phyloP scores from a whole-genome alignment of 148 eudicot genomes.

The Arbutus unedo region DNA sequence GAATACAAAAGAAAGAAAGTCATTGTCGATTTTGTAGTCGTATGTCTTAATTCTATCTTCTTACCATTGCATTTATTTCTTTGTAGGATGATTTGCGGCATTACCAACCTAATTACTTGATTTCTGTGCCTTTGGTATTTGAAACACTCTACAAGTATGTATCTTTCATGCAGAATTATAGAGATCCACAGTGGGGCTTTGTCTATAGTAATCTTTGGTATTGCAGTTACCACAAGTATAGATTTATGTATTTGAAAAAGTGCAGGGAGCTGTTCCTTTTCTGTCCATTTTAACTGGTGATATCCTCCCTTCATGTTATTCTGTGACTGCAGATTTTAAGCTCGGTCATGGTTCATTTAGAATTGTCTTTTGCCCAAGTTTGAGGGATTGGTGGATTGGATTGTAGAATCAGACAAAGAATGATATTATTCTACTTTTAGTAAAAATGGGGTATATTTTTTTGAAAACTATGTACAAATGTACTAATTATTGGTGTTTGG shows the following conservation, averaged over 20 bases:
- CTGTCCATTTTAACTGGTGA: background rate
- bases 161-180: slow-evolving; percentile 1
- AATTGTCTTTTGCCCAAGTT: slow-evolving; percentile 4
- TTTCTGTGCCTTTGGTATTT: slow-evolving; percentile 83
- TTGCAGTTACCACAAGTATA: background rate
- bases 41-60: background rate
- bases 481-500: background rate
- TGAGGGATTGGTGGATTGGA: background rate
- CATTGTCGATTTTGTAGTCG: background rate
- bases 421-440: background rate
- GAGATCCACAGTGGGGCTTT: background rate
- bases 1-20: background rate
- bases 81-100: slow-evolving; percentile 81
- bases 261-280: background rate
- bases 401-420: background rate
- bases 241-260: background rate
- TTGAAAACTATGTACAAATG: background rate
- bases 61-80: slow-evolving; percentile 17
- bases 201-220: background rate
- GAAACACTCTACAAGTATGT: slow-evolving; percentile 88
- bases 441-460: background rate
- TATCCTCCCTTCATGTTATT: background rate
- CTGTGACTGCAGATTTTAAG: background rate
- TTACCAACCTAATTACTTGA: slow-evolving; percentile 80
- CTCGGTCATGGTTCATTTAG: background rate